Percentiles rank a stretch among this genome's conserved stretches.
Evolutionary conservation across 2,329 filamentous ascomycete species (phyloP).

Genomic region (Aquanectria penicillioides): DNA sequence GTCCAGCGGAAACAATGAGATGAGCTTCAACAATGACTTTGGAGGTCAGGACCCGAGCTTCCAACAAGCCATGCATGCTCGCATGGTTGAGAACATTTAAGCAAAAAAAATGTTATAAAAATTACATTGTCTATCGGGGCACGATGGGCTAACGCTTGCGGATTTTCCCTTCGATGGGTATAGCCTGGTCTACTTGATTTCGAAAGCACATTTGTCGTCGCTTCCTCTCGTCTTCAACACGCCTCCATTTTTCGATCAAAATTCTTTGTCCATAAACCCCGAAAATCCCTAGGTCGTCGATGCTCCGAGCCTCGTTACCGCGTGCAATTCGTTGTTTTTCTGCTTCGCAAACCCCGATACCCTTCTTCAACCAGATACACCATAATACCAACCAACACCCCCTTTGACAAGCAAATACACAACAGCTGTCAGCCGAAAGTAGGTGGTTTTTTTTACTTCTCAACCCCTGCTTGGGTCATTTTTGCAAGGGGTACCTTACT

Average conservation of each 20-base stretch:
- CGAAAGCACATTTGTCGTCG: constrained; percentile 29
- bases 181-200: constrained; percentile 52
- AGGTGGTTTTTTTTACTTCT: constrained; percentile 5
- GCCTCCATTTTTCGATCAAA: too few relatives aligned
- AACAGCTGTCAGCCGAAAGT: background rate
- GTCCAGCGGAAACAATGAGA: constrained; percentile 53
- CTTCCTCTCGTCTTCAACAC: constrained; percentile 34
- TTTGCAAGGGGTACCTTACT: constrained; percentile 1
- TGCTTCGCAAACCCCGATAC: constrained; percentile 17
- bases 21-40: constrained; percentile 59
- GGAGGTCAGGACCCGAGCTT: constrained; percentile 69
- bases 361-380: background rate
- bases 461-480: background rate
- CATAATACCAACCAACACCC: constrained; percentile 5
- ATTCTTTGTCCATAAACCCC: too few relatives aligned
- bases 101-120: constrained; percentile 27
- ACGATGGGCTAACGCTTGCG: constrained; percentile 43
- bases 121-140: constrained; percentile 24
- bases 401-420: too few relatives aligned
- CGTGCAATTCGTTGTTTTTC: constrained; percentile 10
- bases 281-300: constrained; percentile 19
- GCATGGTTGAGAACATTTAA: constrained; percentile 88
- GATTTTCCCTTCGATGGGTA: constrained; percentile 36
- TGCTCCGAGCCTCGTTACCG: background rate
- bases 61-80: constrained; percentile 83